Evolutionary conservation across 2,329 filamentous ascomycete genomes (phyloP).

Genomic region (Tolypocladium cylindrosporum): DNA sequence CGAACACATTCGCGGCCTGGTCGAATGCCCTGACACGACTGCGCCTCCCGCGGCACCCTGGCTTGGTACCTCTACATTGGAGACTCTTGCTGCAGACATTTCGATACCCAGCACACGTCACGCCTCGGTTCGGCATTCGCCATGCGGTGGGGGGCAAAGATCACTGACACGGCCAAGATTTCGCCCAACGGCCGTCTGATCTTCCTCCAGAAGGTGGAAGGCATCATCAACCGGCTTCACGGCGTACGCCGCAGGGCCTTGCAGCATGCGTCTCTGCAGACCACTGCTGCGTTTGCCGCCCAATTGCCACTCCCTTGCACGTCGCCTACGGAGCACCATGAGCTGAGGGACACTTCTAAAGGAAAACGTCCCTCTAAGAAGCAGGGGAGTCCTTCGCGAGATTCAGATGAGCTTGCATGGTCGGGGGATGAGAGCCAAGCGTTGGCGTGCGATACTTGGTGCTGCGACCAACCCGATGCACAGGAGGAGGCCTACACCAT

Average conservation of each 20-base stretch:
- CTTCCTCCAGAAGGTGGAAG: slow-evolving; percentile 2
- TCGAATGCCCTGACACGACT: neutral
- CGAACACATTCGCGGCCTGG: neutral
- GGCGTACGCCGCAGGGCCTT: slow-evolving; percentile 3
- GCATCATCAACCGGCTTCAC: slow-evolving; percentile 1
- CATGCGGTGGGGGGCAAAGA: slow-evolving; percentile 5
- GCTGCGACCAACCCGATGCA: neutral
- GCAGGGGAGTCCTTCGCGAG: neutral
- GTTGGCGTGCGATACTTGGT: neutral
- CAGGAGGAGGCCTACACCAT: neutral
- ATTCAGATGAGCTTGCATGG: neutral
- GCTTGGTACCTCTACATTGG: no score
- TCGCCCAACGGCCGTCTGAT: slow-evolving; percentile 6
- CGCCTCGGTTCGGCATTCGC: neutral
- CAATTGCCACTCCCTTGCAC: neutral
- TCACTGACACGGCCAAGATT: slow-evolving; percentile 8
- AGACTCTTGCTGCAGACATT: neutral
- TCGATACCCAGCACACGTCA: neutral
- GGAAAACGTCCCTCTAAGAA: neutral
- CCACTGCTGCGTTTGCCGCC: slow-evolving; percentile 1
- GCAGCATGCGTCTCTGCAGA: slow-evolving; percentile 1
- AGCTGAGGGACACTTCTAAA: neutral
- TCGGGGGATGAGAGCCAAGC: neutral
- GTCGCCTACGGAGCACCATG: neutral
- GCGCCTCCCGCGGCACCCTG: neutral